Evolutionary conservation across 2,329 filamentous ascomycete genomes (phyloP), one percentile per base, ranked within the genome.

Genomic region (Cercospora citrullina): DNA sequence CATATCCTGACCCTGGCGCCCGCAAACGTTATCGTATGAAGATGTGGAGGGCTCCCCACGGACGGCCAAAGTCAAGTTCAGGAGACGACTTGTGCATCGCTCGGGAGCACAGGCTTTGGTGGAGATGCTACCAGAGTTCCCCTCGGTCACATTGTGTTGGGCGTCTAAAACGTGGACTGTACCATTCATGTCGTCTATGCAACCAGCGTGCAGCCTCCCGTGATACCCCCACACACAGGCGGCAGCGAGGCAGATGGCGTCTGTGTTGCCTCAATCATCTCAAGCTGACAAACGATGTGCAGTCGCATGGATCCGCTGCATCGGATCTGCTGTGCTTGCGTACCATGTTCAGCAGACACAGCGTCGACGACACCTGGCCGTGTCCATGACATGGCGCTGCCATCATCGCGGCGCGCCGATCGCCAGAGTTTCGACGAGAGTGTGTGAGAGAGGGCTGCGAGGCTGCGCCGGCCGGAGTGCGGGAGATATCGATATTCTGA

Each of bases 271-370:
- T 51, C 63, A 57, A 65, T 64, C 53, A 31, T 31, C 45, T 62
- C 55, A 62, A 57, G 57, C 55, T 58, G 57, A 65, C 57, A 64
- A 62, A 58, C 33, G 31, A 30, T 45, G 60, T 53, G 18, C 57
- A 42, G 59, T 45, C 63, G 63, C 66, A 65, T 51, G 63, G 66
- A 62, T 61, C 66, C 63, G 66, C 59, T 55, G 62, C 63, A 23
- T 48, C 53, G 66, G 62, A 62, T 68, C 45, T 55, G 57, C 28
- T 60, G 36, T 51, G 39, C 36, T 48, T 48, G 53, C 53, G 28
- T 28, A 10, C 53, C 23, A 57, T 28, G 23, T 28, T 9, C 53
- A 26, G 28, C 53, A 57, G 53, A 28, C 23, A 30, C 26, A 18
- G 30, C 26, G 23, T 26, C 26, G 23, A 28, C 16, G 30, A 26